A percentile compares a stretch with the other conserved stretches of the same genome.
These are phyloP conservation scores for Exophiala alcalophila DNA, from an alignment of 2,329 filamentous ascomycete genomes.

Conservation along the genomic window DNA sequence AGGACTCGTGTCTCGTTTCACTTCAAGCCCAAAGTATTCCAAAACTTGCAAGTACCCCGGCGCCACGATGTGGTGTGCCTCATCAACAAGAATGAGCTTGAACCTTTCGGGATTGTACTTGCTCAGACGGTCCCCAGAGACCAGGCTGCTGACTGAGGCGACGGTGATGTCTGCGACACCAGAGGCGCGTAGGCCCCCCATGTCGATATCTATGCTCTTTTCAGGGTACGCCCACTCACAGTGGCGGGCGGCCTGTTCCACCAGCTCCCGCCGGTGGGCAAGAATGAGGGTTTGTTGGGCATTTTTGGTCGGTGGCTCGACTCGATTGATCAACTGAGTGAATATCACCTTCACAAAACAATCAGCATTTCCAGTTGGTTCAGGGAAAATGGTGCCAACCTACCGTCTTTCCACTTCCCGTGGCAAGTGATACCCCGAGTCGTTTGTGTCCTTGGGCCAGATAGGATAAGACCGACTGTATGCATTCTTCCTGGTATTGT, in stretches of 20 bases:
- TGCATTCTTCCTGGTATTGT: slow-evolving; percentile 88
- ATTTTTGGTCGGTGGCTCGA: slow-evolving; percentile 54
- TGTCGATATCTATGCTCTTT: slow-evolving; percentile 83
- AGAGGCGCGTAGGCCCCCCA: slow-evolving; percentile 73
- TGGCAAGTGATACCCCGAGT: slow-evolving; percentile 80
- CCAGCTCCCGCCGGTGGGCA: slow-evolving; percentile 86
- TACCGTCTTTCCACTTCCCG: slow-evolving; percentile 85
- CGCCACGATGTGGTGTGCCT: slow-evolving; percentile 94
- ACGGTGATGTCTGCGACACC: slow-evolving; percentile 88
- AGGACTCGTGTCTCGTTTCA: slow-evolving; percentile 51
- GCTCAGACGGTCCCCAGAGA: slow-evolving; percentile 68
- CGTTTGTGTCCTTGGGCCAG: slow-evolving; percentile 70
- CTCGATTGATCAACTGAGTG: slow-evolving; percentile 83
- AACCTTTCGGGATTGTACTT: slow-evolving; percentile 79
- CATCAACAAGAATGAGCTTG: slow-evolving; percentile 91
- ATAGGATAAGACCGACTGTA: slow-evolving; percentile 71
- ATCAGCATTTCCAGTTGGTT: slow-evolving; percentile 2
- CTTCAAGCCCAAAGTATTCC: slow-evolving; percentile 70
- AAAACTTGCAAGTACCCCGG: slow-evolving; percentile 72
- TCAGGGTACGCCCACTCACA: slow-evolving; percentile 76
- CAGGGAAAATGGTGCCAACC: slow-evolving; percentile 23
- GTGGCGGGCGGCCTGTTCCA: slow-evolving; percentile 88
- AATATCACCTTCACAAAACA: slow-evolving; percentile 72
- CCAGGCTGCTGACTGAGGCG: slow-evolving; percentile 83
- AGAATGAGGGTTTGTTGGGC: slow-evolving; percentile 82